Percentiles rank a stretch among this genome's conserved stretches.
These are phyloP conservation scores for Xylaria hypoxylon DNA, from an alignment of 2,329 filamentous ascomycete species.

Conservation along the genomic window DNA sequence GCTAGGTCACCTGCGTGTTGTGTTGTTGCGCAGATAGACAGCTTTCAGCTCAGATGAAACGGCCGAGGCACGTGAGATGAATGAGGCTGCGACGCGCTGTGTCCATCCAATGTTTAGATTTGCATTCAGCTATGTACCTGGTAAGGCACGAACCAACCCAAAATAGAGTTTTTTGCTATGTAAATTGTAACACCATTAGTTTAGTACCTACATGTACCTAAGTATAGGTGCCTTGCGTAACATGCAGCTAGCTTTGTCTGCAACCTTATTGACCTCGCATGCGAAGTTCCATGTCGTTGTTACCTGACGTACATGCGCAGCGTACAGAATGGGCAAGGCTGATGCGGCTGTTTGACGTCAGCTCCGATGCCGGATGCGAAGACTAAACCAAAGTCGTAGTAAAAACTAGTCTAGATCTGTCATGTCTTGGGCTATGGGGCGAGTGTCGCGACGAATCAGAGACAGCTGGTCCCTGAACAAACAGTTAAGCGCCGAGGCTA, in stretches of 20 bases:
- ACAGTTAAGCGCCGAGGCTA: conserved; percentile 4
- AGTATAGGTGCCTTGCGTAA: not conserved
- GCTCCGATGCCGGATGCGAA: conserved; percentile 35
- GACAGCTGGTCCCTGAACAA: not conserved
- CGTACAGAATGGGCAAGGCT: conserved; percentile 22
- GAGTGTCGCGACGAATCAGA: conserved; percentile 5
- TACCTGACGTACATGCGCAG: not conserved
- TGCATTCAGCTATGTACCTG: too few species aligned
- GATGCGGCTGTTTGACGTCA: conserved; percentile 31
- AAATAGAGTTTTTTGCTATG: not conserved
- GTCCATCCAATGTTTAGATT: too few species aligned
- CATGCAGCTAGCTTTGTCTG: conserved; percentile 1
- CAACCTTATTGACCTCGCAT: not conserved
- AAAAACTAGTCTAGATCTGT: not conserved
- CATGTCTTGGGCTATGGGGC: not conserved
- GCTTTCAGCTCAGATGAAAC: not conserved
- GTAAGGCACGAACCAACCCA: too few species aligned
- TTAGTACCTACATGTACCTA: too few species aligned
- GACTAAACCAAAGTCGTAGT: not conserved
- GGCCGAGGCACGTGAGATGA: not conserved
- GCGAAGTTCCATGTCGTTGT: not conserved
- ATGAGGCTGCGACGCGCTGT: too few species aligned
- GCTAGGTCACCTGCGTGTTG: not conserved
- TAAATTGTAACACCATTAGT: not conserved
- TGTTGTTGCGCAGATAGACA: not conserved